Base-by-base conservation (phyloP, 805 yeast species). In the Myxozyma melibiosi region DNA sequence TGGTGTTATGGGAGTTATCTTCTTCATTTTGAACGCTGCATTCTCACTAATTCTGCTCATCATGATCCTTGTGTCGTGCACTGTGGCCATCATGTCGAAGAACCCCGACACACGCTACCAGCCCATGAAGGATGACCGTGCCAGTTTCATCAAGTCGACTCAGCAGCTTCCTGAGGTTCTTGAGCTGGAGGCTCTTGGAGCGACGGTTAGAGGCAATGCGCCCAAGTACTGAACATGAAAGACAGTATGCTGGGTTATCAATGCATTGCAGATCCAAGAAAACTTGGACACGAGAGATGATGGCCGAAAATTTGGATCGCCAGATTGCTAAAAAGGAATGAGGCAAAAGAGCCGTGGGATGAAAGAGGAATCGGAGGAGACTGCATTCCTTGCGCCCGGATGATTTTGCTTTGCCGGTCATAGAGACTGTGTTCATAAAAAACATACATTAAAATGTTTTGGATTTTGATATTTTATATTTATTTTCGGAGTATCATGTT, bases 61-160 rank as follows among this genome's bases (percentile, higher is more conserved):
- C 47, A 85, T 91, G 78, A 90, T 96, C 44, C 84, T 94, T 66
- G 83, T 90, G 37, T 88, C 96, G 1, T 91, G 98, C 75, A 76
- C 84, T 4, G 76, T 90, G 73, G 96, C 97, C 0, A 73, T 94
- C 66, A 65, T 91, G 31, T 85, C 87, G 71, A 90, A 87, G 78
- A 90, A 94, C 71, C 98, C 99, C 51, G 99, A 94, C 73, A 83
- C 92, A 8, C 82, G 96, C 66, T 94, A 94, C 76, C 92, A 90
- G 75, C 98, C 97, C 61, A 87, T 92, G 86, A 87, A 86, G 66
- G 99, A 94, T 72, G 99, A 94, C 70, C 83, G 99, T 70, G 94
- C 88, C 50, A 88, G 97, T n/a, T 94, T 94, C 71, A 88, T 94
- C 69, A 70, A 63, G 56, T 65, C 57, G 39, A 57, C 45, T 50